Conservation (phyloP, 345 rosid genomes). For the Draba incana region DNA sequence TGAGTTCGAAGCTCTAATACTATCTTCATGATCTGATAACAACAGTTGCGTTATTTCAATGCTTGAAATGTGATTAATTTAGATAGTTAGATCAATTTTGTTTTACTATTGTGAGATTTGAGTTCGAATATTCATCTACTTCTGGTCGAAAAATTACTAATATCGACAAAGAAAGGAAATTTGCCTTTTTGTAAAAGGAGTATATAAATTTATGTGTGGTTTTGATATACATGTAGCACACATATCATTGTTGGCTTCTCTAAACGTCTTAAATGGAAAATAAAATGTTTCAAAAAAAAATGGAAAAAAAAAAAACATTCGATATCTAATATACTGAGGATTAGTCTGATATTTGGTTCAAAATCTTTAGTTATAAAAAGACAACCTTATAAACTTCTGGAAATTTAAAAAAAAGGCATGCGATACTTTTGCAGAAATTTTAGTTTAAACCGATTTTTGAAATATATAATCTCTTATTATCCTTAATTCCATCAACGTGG, state of each 20-base stretch:
- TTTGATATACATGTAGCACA: not conserved
- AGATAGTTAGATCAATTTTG: not conserved
- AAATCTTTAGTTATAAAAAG: not conserved
- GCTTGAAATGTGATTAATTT: not conserved
- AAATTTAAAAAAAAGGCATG: not conserved
- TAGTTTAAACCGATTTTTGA: not conserved
- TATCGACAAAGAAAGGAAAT: not conserved
- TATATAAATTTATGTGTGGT: not conserved
- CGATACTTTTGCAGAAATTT: not conserved
- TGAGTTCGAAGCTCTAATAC: conserved; percentile 2
- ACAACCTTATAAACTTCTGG: not conserved
- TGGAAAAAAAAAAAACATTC: too few relatives aligned
- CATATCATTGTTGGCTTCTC: not conserved
- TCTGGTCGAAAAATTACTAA: not conserved
- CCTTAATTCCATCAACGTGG: not conserved
- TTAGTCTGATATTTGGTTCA: not conserved
- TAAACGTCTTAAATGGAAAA: not conserved
- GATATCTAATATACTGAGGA: too few relatives aligned
- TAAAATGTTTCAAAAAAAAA: too few relatives aligned
- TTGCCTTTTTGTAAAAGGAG: too few relatives aligned
- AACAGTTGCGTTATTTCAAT: conserved; percentile 6
- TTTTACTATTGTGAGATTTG: not conserved
- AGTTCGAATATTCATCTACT: not conserved
- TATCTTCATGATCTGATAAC: not conserved
- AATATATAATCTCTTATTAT: not conserved